Conservation (phyloP, 163 green algal genomes). For the Chloromonas sp. region DNA sequence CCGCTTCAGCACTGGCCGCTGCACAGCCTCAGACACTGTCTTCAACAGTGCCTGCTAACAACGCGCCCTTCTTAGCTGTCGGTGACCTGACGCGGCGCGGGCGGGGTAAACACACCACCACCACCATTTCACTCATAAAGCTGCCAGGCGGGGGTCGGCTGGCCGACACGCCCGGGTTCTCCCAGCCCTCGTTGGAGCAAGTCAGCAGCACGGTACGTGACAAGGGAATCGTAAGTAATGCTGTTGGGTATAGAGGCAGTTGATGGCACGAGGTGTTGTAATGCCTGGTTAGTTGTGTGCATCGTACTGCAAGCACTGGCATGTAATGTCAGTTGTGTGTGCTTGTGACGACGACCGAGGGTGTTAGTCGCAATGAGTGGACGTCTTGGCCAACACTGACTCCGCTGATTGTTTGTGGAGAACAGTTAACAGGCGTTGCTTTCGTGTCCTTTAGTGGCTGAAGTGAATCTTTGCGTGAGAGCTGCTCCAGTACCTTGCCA, state of each 20-base stretch:
- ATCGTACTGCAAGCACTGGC: not conserved
- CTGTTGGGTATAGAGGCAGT: not conserved
- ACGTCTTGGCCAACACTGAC: not conserved
- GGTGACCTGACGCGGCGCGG: constrained; percentile 66
- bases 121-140: constrained; percentile 68
- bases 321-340: not conserved
- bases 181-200: constrained; percentile 31
- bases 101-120: constrained; percentile 82
- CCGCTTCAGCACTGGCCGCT: no score
- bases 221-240: not conserved
- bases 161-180: constrained; percentile 79
- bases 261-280: no score
- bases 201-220: not conserved
- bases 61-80: constrained; percentile 43
- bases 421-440: no score
- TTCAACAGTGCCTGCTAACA: no score
- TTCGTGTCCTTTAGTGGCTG: no score
- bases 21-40: no score
- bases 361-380: not conserved
- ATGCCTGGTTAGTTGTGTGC: no score
- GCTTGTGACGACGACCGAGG: not conserved
- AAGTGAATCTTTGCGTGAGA: no score
- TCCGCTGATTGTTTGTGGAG: no score
- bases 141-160: constrained; percentile 68
- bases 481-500: no score